Percentiles rank a stretch among this genome's conserved stretches.
Conservation (phyloP, 1,139 yeast genomes). For the Wickerhamomyces sp. region DNA sequence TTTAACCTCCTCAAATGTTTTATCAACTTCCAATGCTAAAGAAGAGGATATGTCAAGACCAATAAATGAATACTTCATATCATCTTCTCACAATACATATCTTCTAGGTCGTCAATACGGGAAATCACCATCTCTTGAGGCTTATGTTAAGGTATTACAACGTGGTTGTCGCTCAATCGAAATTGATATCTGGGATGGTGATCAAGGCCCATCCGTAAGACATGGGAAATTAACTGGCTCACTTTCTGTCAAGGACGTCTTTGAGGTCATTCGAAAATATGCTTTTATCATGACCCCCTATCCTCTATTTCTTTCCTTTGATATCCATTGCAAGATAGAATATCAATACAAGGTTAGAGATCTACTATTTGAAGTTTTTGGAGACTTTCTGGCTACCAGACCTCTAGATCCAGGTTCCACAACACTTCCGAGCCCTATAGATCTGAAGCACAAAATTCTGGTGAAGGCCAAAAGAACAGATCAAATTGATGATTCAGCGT, state of each 20-base stretch:
- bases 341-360: constrained; percentile 58
- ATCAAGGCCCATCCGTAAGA: constrained; percentile 75
- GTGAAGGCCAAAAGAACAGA: constrained; percentile 70
- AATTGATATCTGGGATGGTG: constrained; percentile 93
- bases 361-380: constrained; percentile 51
- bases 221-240: constrained; percentile 88
- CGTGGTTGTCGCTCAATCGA: constrained; percentile 93
- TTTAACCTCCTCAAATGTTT: constrained; percentile 39
- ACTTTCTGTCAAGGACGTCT: constrained; percentile 63
- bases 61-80: constrained; percentile 77
- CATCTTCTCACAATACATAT: constrained; percentile 94
- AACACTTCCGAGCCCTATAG: constrained; percentile 66
- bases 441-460: constrained; percentile 62
- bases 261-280: constrained; percentile 69
- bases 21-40: constrained; percentile 16
- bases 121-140: constrained; percentile 78
- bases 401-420: constrained; percentile 29
- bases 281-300: constrained; percentile 81
- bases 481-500: constrained; percentile 2
- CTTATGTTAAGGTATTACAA: constrained; percentile 83
- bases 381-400: constrained; percentile 47
- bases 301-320: constrained; percentile 86
- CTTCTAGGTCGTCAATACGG: constrained; percentile 85
- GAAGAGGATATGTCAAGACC: constrained; percentile 59
- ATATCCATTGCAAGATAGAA: constrained; percentile 65